Percentiles rank a stretch among this genome's conserved stretches.
Conservation (phyloP, 331 rosid species). For the Erythrophleum ivorense region DNA sequence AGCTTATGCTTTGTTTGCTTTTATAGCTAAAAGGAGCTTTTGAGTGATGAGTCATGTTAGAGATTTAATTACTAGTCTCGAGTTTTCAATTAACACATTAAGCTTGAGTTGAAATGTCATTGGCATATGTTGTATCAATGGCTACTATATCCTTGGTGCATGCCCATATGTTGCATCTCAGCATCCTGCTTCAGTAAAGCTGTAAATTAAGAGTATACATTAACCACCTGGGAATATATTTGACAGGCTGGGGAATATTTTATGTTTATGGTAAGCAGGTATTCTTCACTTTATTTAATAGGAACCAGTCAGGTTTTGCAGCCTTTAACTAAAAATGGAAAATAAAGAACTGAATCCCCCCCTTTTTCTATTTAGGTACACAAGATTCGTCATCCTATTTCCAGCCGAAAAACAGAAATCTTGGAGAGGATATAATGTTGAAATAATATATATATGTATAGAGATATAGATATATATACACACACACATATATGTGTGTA, state of each 20-base stretch:
- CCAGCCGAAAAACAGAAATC: not conserved
- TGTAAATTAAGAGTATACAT: not conserved
- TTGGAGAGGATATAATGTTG: not conserved
- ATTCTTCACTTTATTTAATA: not conserved
- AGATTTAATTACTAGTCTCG: not conserved
- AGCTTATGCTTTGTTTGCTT: not conserved
- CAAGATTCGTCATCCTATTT: not conserved
- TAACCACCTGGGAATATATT: not conserved
- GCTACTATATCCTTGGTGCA: not conserved
- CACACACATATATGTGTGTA: too few relatives aligned
- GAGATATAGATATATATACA: not conserved
- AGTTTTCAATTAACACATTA: not conserved
- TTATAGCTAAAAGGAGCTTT: not conserved
- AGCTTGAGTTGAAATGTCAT: not conserved
- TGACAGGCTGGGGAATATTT: not conserved
- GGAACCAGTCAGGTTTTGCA: not conserved
- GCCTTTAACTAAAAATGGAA: not conserved
- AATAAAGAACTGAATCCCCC: not conserved
- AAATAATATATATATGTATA: not conserved
- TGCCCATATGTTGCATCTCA: not conserved
- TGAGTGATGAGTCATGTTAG: not conserved
- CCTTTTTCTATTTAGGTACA: not conserved
- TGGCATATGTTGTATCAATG: not conserved
- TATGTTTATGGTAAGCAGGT: not conserved
- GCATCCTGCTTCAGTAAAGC: not conserved